phyloP scores from a whole-genome alignment of 371 early-diverging fungal genomes.

The Mycotypha africana region DNA sequence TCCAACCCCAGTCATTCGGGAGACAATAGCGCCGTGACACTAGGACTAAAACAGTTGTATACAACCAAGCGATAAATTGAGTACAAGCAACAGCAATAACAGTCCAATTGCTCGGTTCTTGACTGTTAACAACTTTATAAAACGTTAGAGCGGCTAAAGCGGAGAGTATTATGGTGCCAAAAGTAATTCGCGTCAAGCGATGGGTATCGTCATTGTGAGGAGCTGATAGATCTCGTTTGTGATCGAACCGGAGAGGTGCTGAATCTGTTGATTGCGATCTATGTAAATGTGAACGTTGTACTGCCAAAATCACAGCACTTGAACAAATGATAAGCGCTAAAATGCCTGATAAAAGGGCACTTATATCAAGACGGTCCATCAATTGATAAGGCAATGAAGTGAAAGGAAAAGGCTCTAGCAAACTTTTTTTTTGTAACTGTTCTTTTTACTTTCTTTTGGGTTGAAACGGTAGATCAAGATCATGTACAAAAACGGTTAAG shows the following conservation, averaged over 20 bases:
- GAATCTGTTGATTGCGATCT: constrained; percentile 9
- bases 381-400: neutral
- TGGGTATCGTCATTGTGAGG: constrained; percentile 7
- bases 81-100: constrained; percentile 1
- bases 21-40: constrained; percentile 15
- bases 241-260: constrained; percentile 11
- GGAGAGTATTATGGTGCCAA: constrained; percentile 8
- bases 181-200: constrained; percentile 8
- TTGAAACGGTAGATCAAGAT: too few relatives aligned
- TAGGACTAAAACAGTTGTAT: constrained; percentile 16
- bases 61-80: constrained; percentile 21
- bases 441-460: constrained; percentile 1
- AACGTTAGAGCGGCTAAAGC: constrained; percentile 7
- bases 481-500: too few relatives aligned
- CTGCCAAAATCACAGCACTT: constrained; percentile 17
- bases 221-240: constrained; percentile 6
- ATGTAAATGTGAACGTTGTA: constrained; percentile 19
- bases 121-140: neutral
- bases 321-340: constrained; percentile 5
- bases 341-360: constrained; percentile 10
- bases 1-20: constrained; percentile 31
- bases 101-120: neutral
- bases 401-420: neutral
- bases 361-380: neutral
- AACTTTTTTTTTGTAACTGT: neutral